phyloP scores from a whole-genome alignment of 306 rosid genomes.

The Castanea mollissima region DNA sequence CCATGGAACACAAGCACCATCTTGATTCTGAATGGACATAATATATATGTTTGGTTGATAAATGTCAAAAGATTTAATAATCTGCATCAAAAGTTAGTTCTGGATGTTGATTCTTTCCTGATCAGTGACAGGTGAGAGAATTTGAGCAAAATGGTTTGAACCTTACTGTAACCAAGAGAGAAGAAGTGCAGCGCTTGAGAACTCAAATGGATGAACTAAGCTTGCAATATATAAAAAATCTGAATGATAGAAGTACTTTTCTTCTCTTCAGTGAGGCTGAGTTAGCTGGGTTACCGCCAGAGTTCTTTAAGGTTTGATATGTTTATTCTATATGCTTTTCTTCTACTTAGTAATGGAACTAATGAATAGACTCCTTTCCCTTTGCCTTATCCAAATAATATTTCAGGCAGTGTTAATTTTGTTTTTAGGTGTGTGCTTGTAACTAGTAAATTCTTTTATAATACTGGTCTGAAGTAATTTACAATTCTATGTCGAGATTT shows the following conservation, averaged over 20 bases:
- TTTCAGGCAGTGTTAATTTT: conserved; percentile 3
- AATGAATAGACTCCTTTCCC: background rate
- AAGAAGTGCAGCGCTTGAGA: conserved; percentile 67
- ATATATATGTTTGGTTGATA: background rate
- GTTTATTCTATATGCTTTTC: background rate
- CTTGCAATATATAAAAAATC: conserved; percentile 68
- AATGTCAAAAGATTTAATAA: background rate
- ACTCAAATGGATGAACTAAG: conserved; percentile 76
- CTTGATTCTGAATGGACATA: background rate
- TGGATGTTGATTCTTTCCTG: conserved; percentile 65
- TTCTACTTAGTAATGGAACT: conserved; percentile 17
- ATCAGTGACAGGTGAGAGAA: conserved; percentile 99
- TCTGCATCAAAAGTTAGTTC: conserved; percentile 14
- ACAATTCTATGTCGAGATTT: background rate
- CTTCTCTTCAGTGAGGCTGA: conserved; percentile 63
- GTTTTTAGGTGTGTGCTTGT: conserved; percentile 10
- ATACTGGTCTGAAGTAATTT: background rate
- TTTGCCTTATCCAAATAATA: background rate
- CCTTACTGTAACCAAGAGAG: conserved; percentile 84
- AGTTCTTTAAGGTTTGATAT: conserved; percentile 68
- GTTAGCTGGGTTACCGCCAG: conserved; percentile 79
- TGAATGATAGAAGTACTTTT: conserved; percentile 56
- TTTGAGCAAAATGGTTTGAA: conserved; percentile 90
- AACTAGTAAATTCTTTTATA: conserved; percentile 9
- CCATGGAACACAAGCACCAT: background rate